Conservation (phyloP, 2,329 filamentous ascomycete genomes). For the Elsinoe necatrix region DNA sequence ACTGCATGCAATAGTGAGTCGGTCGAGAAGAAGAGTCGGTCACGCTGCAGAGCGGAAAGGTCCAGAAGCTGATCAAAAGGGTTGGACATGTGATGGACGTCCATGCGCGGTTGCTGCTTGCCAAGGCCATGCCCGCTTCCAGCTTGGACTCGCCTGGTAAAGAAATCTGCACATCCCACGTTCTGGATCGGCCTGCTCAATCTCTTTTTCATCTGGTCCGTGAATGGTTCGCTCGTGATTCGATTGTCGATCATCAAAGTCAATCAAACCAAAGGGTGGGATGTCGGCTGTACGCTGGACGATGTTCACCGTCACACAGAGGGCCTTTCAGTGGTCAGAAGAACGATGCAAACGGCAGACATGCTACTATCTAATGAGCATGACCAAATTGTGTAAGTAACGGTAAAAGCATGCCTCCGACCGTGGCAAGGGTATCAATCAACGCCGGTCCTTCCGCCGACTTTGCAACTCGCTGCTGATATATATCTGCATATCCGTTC, state of each 20-base stretch:
- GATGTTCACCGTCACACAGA: background rate
- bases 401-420: slow-evolving; percentile 69
- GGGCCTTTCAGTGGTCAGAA: background rate
- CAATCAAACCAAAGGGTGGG: background rate
- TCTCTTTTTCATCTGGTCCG: background rate
- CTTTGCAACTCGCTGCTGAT: slow-evolving; percentile 15
- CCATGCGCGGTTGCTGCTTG: background rate
- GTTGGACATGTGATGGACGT: slow-evolving; percentile 4
- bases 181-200: background rate
- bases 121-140: background rate
- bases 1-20: background rate
- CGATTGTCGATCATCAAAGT: background rate
- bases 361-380: slow-evolving; percentile 43
- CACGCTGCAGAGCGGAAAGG: background rate
- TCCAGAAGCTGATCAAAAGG: background rate
- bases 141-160: background rate
- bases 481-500: slow-evolving; percentile 35
- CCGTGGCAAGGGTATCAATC: slow-evolving; percentile 55
- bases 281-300: background rate
- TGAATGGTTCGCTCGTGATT: background rate
- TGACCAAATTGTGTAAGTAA: slow-evolving; percentile 71
- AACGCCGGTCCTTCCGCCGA: slow-evolving; percentile 18
- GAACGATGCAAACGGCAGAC: background rate
- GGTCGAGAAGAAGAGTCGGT: background rate
- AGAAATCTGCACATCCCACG: slow-evolving; percentile 5